Conservation (phyloP, 176 grass and related monocot genomes). For the Carex parvula region DNA sequence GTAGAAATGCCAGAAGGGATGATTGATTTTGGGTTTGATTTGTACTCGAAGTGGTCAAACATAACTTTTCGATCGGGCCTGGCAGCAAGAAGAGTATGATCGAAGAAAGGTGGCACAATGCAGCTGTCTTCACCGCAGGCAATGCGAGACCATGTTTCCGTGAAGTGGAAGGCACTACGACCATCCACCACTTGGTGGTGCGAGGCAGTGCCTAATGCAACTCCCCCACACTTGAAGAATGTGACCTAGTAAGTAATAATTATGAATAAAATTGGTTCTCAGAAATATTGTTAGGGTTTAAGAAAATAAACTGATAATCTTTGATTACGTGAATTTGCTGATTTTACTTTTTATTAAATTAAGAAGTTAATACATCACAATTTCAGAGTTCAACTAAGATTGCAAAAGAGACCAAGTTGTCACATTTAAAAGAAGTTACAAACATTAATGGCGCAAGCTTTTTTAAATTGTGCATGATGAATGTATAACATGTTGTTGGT, state of each 20-base stretch:
- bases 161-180: slow-evolving; percentile 40
- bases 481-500: too few relatives aligned
- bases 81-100: slow-evolving; percentile 43
- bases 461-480: too few relatives aligned
- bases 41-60: slow-evolving; percentile 70
- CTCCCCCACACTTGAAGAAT: slow-evolving; percentile 58
- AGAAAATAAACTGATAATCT: too few relatives aligned
- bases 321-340: too few relatives aligned
- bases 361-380: too few relatives aligned
- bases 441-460: too few relatives aligned
- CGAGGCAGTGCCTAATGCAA: slow-evolving; percentile 43
- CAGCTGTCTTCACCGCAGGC: background rate
- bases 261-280: too few relatives aligned
- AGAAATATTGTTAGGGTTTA: too few relatives aligned
- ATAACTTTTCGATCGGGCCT: slow-evolving; percentile 9
- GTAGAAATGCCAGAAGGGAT: background rate
- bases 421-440: too few relatives aligned
- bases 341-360: too few relatives aligned
- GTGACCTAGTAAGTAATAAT: slow-evolving; percentile 34
- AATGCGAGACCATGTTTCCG: slow-evolving; percentile 49
- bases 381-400: too few relatives aligned
- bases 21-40: slow-evolving; percentile 18
- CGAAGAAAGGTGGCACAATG: slow-evolving; percentile 28
- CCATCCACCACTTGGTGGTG: slow-evolving; percentile 50
- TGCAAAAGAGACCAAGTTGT: too few relatives aligned